A percentile compares a stretch with the other conserved stretches of the same genome.
phyloP scores from a whole-genome alignment of 2,329 filamentous ascomycete genomes.

The Nannizziopsis barbatae region DNA sequence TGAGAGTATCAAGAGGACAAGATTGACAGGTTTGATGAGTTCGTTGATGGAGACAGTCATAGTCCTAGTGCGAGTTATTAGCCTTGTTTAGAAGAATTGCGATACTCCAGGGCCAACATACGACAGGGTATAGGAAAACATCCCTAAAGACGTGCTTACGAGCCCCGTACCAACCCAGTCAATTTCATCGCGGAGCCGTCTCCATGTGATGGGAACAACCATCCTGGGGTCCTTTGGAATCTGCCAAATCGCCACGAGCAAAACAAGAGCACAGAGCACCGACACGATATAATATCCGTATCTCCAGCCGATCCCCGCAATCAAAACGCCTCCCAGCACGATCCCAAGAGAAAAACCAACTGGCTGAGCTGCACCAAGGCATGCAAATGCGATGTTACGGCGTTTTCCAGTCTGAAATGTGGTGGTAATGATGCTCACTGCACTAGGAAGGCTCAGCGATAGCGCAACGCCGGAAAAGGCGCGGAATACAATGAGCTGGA shows the following conservation, averaged over 20 bases:
- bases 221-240: slow-evolving; percentile 12
- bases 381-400: slow-evolving; percentile 43
- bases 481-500: slow-evolving; percentile 38
- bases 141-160: slow-evolving; percentile 37
- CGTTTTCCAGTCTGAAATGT: slow-evolving; percentile 35
- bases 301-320: slow-evolving; percentile 43
- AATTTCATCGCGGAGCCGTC: slow-evolving; percentile 23
- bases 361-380: slow-evolving; percentile 40
- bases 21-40: slow-evolving; percentile 43
- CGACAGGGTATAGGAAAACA: slow-evolving; percentile 45
- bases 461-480: slow-evolving; percentile 36
- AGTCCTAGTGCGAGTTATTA: slow-evolving; percentile 4
- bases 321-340: slow-evolving; percentile 40
- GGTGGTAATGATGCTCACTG: slow-evolving; percentile 39
- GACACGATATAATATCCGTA: slow-evolving; percentile 42
- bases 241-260: slow-evolving; percentile 10
- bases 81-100: background rate
- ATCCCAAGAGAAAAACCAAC: slow-evolving; percentile 42
- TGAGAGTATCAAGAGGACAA: slow-evolving; percentile 23
- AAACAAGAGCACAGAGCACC: slow-evolving; percentile 25
- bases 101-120: slow-evolving; percentile 20
- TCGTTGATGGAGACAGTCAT: slow-evolving; percentile 44
- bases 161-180: slow-evolving; percentile 45
- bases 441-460: slow-evolving; percentile 37
- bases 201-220: slow-evolving; percentile 9